Base-by-base conservation (phyloP, 1,284 basidiomycete genomes). In the Cutaneotrichosporon dermatis region DNA sequence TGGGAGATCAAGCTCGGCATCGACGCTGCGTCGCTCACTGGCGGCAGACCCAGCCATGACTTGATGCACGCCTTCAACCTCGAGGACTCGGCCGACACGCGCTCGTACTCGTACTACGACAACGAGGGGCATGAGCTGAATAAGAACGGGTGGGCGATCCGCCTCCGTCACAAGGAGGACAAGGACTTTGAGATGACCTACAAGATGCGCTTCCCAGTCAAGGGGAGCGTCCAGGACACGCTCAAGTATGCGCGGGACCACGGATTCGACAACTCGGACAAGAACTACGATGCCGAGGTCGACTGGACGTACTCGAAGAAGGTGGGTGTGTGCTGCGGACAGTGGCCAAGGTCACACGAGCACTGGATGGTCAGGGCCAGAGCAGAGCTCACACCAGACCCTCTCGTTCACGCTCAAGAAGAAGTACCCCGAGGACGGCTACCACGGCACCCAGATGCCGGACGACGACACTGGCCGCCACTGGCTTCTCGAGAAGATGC, bases 221-320 rank as follows among this genome's bases (percentile, higher is more conserved):
- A 34, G 41, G 43, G 25, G 3, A 13, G 49, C 12, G 12, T 16
- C 12, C 39, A 51, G 5, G 49, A 53, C 9, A 9, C 46, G 34
- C 58, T 59, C 33, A 15, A 44, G 42, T 49, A 25, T 8, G 58
- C 58, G 4, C 35, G 44, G n/a, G 54, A 51, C 13, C 49, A 55
- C 8, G 58, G 58, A 13, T 59, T 59, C 34, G 58, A 59, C 43
- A 11, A 16, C 16, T 9, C 2, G 9, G 49, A 55, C 54, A 45
- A 5, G 5, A 51, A 55, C 37, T 59, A 59, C 49, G 33, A 46
- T 10, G 48, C 58, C 9, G 34, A 59, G 54, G 42, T 59, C 37
- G 58, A 59, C 43, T 59, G 58, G 58, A 33, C 37, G n/a, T 59
- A 59, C 54, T 33, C 42, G n/a, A 59, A 55, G 58, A 49, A 52